Base-by-base conservation (phyloP, 2,329 filamentous ascomycete species). In the Dryadomyces quercus-mongolicae region DNA sequence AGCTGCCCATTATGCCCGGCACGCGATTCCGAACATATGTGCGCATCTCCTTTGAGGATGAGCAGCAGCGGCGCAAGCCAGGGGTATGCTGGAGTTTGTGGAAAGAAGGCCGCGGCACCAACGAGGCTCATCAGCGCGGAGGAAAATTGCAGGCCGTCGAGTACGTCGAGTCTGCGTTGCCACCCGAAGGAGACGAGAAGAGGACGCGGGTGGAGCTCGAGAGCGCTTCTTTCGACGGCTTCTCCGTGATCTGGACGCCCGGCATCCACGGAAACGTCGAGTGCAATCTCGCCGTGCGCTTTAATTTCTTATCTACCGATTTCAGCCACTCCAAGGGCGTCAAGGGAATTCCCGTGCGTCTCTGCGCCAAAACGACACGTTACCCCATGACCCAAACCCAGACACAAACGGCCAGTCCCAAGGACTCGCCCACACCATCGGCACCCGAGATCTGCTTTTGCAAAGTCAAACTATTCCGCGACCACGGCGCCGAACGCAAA, bases 281-380 rank as follows among this genome's bases (percentile, higher is more conserved):
- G 62, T 93, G 90, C 67, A 87, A 83, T 50, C 82, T 98, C 54
- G 86, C 90, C 9, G 88, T 97, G 13, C 87, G 93, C 48, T 98
- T 97, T 76, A 98, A 98, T 71, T 98, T 98, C 65, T 75, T 98
- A 0, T 98, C 93, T 0, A 98, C 93, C 9, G 93, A 98, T 66
- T 98, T 97, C 66, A 97, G 92, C 67, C 93, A 97, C 65, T 97
- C 93, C 10, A 98, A 98, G 66, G 93, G 93, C 48, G 93, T 98
- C 50, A 98, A 97, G 70, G 93, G 93, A 40, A 96, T 97, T 60
- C 92, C 93, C 0, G 91, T 98, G 5, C 77, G 93, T 54, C 77
- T 97, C 0, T 97, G 92, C 67, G 84, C 91, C 15, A 97, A 97
- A 70, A 97, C 93, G 0, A 60, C 57, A 1, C 51, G 47, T n/a